phyloP scores from a whole-genome alignment of 495 filamentous ascomycete genomes.

The Parathielavia appendiculata region DNA sequence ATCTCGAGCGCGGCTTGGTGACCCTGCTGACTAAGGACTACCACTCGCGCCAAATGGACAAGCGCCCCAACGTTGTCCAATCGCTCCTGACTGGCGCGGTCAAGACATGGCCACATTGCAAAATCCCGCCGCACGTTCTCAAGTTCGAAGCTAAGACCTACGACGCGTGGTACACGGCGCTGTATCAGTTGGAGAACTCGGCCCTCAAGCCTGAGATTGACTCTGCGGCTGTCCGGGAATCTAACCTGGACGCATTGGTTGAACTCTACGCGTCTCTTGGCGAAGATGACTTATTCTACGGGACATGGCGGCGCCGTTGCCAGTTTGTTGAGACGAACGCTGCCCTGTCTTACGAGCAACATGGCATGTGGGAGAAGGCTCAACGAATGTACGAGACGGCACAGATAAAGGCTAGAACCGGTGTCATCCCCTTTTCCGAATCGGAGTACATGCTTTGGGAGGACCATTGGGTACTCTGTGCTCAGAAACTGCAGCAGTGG shows the following conservation, averaged over 20 bases:
- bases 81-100: slow-evolving; percentile 81
- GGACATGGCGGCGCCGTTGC: slow-evolving; percentile 90
- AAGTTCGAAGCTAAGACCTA: slow-evolving; percentile 89
- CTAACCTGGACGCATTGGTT: slow-evolving; percentile 87
- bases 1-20: slow-evolving; percentile 85
- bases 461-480: slow-evolving; percentile 96
- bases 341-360: slow-evolving; percentile 94
- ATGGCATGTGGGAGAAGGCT: slow-evolving; percentile 98
- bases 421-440: slow-evolving; percentile 87
- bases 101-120: slow-evolving; percentile 74
- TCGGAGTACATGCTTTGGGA: slow-evolving; percentile 99
- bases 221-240: slow-evolving; percentile 75
- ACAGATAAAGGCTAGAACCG: slow-evolving; percentile 93
- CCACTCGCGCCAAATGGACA: slow-evolving; percentile 88
- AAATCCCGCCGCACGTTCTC: slow-evolving; percentile 89
- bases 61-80: slow-evolving; percentile 89
- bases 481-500: slow-evolving; percentile 98
- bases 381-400: slow-evolving; percentile 93
- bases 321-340: slow-evolving; percentile 96
- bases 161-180: slow-evolving; percentile 90
- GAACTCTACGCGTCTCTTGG: slow-evolving; percentile 84
- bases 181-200: slow-evolving; percentile 76
- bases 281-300: slow-evolving; percentile 97
- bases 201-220: slow-evolving; percentile 80
- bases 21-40: slow-evolving; percentile 87